Evolutionary conservation across 1,139 yeast genomes (phyloP), one percentile per base, ranked within the genome.

Genomic region (Diutina siamensis): DNA sequence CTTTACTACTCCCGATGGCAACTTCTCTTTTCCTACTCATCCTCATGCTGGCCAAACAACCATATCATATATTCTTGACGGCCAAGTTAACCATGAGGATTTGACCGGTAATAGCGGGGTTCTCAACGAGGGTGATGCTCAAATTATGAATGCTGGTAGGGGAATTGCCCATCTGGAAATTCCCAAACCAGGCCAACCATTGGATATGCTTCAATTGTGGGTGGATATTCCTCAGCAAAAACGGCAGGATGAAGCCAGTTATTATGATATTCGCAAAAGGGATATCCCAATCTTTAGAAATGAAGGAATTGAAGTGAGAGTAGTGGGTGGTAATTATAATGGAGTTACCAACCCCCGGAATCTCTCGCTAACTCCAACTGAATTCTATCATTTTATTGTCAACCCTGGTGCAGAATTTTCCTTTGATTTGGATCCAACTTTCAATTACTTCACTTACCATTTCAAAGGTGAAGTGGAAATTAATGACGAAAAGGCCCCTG

Each of bases 281-380:
- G 95, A 87, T 56, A 78, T 85, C 45, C 95, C 95, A 3, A 63
- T 59, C 47, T 69, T 74, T 22, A 80, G 68, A 18, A 68, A 69
- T 48, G 92, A 94, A 45, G 71, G 74, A 59, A 77, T 83, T 35
- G 64, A 62, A 31, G 80, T 87, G 47, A 78, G 78, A 57, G 88
- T 87, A 31, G 84, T 88, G 48, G 77, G 87, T 42, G 97, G 97
- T 34, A 71, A 71, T 47, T 68, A 85, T 7, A 79, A 83, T 56
- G 96, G 95, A 1, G 78, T 79, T 13, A 80, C 79, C 52, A 8
- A 2, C 4, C n/a, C 19, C 22, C 74, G 78, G 56, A 88, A 84
- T 52, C 71, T 88, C 56, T 94, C 96, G 2, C 81, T 83, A 58
- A 85, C 94, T 2, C 95, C 95, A 20, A 76, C 87, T 40, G 77